Evolutionary conservation across 2,329 filamentous ascomycete species (phyloP), one percentile per base, ranked within the genome.

Genomic region (Calonectria naviculata): DNA sequence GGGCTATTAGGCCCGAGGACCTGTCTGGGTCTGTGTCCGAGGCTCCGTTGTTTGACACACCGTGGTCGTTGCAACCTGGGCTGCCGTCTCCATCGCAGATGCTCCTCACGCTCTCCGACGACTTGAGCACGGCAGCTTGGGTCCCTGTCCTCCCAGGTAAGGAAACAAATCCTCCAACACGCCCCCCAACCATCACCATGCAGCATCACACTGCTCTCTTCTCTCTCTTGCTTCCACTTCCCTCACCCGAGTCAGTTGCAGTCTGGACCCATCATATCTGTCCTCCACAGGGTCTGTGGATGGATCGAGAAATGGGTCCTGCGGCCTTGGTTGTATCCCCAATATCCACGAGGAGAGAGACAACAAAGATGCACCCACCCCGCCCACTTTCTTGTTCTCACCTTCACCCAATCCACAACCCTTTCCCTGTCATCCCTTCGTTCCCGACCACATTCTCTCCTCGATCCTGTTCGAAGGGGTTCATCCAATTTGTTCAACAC

Each of bases 81-180:
- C 60, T 78, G 56, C 34, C 71, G 28, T 78, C 76, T 58, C 75
- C 75, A 65, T 75, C 77, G 21, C 71, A 78, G 61, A 42, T 75
- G 46, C 72, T 78, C 49, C 69, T 75, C 64, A 68, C 65, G 42
- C 68, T 73, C 58, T 44, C 69, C 24, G 74, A 78, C n/a, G 75
- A 77, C 54, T 56, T 73, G 47, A 36, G 26, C 61, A 44, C 65
- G n/a, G 6, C 52, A 56, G 46, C 71, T 67, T 76, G 76, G 76
- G 19, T 54, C 64, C 67, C 68, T 63, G 46, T 65, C 56, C 68
- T 73, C 61, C 61, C 75, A 78, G 76, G 76, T 78, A 68, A 78
- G 76, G 49, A 77, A 75, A 65, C 56, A 71, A 65, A 68, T 52
- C 61, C 68, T 64, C 67, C 65, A 62, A 49, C 60, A 65, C 69